Conservation (phyloP, 306 rosid species). For the Cucumis cinereus region DNA sequence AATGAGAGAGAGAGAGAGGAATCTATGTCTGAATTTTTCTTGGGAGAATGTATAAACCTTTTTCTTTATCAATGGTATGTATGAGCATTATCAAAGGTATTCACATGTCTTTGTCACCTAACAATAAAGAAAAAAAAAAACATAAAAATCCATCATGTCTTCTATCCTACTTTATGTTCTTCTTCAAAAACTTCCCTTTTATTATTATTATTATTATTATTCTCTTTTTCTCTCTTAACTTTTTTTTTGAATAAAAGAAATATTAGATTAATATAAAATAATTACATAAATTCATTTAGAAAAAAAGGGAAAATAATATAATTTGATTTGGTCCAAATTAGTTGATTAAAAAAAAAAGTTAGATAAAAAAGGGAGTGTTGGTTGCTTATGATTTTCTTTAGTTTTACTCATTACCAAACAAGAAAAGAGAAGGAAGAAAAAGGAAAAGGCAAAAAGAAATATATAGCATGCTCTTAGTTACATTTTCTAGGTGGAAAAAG, state of each 20-base stretch:
- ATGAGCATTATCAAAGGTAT: constrained; percentile 41
- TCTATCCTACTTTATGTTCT: constrained; percentile 17
- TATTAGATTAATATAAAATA: neutral
- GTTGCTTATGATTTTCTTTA: neutral
- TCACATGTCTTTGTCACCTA: constrained; percentile 74
- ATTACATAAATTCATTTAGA: neutral
- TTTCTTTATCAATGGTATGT: constrained; percentile 6
- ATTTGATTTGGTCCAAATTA: neutral
- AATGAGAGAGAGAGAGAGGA: neutral
- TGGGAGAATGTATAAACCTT: neutral
- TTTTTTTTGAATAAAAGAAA: neutral
- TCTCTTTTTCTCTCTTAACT: neutral
- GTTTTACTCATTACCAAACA: constrained; percentile 3
- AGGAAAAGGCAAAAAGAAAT: neutral
- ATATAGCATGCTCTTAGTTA: neutral
- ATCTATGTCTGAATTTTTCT: neutral
- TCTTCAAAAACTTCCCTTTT: neutral
- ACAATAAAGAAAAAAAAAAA: constrained; percentile 26
- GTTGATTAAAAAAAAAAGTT: neutral
- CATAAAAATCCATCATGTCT: constrained; percentile 29
- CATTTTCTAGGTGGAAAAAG: neutral
- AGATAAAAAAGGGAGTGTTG: neutral
- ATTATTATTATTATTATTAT: neutral
- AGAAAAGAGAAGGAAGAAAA: neutral
- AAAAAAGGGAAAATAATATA: neutral